Evolutionary conservation across 805 yeast species (phyloP), one percentile per base, ranked within the genome.

Genomic region (Wickerhamomyces kurtzmanii): DNA sequence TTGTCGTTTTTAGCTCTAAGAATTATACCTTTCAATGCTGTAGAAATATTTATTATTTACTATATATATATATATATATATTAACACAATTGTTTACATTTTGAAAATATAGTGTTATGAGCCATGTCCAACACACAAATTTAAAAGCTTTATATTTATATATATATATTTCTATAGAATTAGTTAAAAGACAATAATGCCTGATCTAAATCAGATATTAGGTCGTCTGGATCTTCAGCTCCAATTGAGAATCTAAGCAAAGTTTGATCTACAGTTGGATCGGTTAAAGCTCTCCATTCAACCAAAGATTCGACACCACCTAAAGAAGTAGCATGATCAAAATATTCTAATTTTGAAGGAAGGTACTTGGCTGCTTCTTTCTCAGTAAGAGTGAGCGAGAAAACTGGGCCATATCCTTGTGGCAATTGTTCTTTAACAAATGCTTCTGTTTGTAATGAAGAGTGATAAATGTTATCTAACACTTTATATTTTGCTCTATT

Each of bases 301-400:
- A 87, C 73, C 45, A 86, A 59, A 25, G 93, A 79, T 54, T 89
- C 96, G 10, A 81, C 83, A 14, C 96, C 95, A 22, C 96, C 96
- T 16, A 89, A 60, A 3, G 95, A 84, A 1, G 96, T 86, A 4
- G 96, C 94, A 54, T 87, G 97, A 40, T 77, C 79, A 59, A 86
- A 85, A 37, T 68, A 70, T 39, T 71, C 68, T 33, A 85, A 57
- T 33, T 61, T 67, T 3, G 76, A 59, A 6, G 94, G 93, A 11
- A 87, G 57, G 8, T 41, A 30, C 38, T 64, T 69, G 0, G 95
- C 94, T 20, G 61, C 53, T 6, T 69, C 71, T 26, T 57, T 66
- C 8, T 59, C 43, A 6, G 48, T 40, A 17, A 82, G 56, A 16
- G 60, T 67, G 24, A 87, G 66, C 1, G 91, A 62, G 42, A 87